These are phyloP conservation scores for Phellinidium pouzarii DNA, from an alignment of 1,284 basidiomycete species.

Conservation along the genomic window DNA sequence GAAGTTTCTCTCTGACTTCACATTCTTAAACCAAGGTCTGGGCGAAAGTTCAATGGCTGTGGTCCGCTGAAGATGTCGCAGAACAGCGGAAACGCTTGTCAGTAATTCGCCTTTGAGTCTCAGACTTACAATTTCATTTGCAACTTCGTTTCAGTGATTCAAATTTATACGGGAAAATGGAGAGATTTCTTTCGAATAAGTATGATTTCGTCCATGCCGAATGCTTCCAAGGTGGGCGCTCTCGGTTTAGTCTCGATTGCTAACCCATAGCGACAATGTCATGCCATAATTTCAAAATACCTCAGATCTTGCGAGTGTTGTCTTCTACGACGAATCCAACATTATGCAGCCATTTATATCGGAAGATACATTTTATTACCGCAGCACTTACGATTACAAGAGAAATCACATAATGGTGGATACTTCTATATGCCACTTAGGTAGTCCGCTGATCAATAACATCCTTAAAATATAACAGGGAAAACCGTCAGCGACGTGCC, in stretches of 20 bases:
- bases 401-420: neutral
- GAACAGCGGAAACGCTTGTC: neutral
- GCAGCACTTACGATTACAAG: slow-evolving; percentile 3
- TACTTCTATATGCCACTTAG: no score
- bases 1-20: neutral
- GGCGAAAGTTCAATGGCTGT: slow-evolving; percentile 14
- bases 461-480: no score
- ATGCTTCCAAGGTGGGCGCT: slow-evolving; percentile 7
- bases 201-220: slow-evolving; percentile 16
- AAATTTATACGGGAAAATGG: slow-evolving; percentile 5
- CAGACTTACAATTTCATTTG: neutral
- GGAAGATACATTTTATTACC: slow-evolving; percentile 12
- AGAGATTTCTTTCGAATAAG: slow-evolving; percentile 13
- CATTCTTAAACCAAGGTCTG: slow-evolving; percentile 11
- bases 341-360: slow-evolving; percentile 3
- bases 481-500: slow-evolving; percentile 2
- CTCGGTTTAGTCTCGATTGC: neutral
- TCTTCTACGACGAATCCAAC: slow-evolving; percentile 5
- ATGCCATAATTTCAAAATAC: neutral
- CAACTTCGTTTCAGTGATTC: slow-evolving; percentile 3
- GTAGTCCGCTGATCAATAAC: no score
- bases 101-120: neutral
- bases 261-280: neutral
- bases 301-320: slow-evolving; percentile 3
- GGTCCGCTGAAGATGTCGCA: slow-evolving; percentile 7